Evolutionary conservation across 108 stramenopile species (phyloP).

Genomic region (Cyclotella cryptica): DNA sequence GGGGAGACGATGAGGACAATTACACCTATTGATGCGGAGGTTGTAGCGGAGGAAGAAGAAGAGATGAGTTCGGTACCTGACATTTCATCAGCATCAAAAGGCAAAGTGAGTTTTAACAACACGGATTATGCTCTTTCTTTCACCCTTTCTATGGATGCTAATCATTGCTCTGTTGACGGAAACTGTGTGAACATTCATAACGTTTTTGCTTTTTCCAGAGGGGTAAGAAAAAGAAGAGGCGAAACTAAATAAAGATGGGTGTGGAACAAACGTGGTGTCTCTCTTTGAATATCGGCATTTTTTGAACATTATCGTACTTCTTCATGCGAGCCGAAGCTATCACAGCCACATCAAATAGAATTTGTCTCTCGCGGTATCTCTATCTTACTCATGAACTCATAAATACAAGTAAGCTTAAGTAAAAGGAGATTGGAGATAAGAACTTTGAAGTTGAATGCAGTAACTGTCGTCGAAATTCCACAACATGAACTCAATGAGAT

Average conservation of each 20-base stretch:
- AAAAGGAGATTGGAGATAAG: too few species aligned
- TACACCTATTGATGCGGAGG: slow-evolving; percentile 64
- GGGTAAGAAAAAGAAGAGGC: slow-evolving; percentile 52
- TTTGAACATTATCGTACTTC: not conserved
- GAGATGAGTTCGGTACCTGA: slow-evolving; percentile 24
- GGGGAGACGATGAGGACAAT: slow-evolving; percentile 51
- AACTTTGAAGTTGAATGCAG: too few species aligned
- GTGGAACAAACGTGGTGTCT: too few species aligned
- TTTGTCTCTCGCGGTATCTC: too few species aligned
- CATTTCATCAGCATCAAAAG: slow-evolving; percentile 32
- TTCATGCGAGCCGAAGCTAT: not conserved
- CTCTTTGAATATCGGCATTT: not conserved
- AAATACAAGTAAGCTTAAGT: too few species aligned
- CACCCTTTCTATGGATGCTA: not conserved
- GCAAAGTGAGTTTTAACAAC: slow-evolving; percentile 26
- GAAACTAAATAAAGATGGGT: slow-evolving; percentile 24
- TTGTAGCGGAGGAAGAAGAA: slow-evolving; percentile 46
- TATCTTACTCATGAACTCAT: too few species aligned
- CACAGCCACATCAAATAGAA: too few species aligned
- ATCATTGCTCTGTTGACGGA: not conserved
- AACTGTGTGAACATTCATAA: not conserved
- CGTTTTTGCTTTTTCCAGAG: slow-evolving; percentile 18
- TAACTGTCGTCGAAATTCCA: too few species aligned
- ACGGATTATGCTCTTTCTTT: not conserved
- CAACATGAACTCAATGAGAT: too few species aligned